Evolutionary conservation across 495 filamentous ascomycete species (phyloP).

Genomic region (Lasiosphaeria hispida): DNA sequence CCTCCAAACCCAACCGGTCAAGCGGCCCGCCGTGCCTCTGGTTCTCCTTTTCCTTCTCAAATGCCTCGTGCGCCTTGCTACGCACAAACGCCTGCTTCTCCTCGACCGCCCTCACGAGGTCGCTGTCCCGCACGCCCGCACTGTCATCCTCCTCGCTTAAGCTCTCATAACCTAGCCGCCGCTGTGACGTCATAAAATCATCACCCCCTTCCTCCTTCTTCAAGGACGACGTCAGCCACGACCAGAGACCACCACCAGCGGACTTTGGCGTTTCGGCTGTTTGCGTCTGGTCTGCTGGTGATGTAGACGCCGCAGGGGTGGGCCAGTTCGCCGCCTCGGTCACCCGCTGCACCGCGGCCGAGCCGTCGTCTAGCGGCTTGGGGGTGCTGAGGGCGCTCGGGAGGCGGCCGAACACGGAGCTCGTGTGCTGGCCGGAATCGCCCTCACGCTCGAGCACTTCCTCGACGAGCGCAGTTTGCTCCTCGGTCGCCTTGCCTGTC

Average conservation of each 20-base stretch:
- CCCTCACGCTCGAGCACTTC: conserved; percentile 36
- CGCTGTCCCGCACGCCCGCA: conserved; percentile 36
- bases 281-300: conserved; percentile 21
- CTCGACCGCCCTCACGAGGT: conserved; percentile 38
- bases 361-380: not conserved
- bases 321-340: conserved; percentile 19
- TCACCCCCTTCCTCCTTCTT: conserved; percentile 59
- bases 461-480: conserved; percentile 50
- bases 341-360: conserved; percentile 5
- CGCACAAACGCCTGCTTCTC: conserved; percentile 27
- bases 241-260: conserved; percentile 19
- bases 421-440: conserved; percentile 18
- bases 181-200: conserved; percentile 28
- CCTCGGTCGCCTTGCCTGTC: conserved; percentile 59
- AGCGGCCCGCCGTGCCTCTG: conserved; percentile 48
- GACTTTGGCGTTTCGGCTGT: conserved; percentile 21
- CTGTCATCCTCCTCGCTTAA: conserved; percentile 38
- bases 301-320: not conserved
- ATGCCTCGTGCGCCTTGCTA: conserved; percentile 45
- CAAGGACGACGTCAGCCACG: conserved; percentile 46
- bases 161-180: conserved; percentile 35
- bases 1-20: conserved; percentile 41
- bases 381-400: conserved; percentile 34
- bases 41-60: conserved; percentile 48
- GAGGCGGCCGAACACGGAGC: conserved; percentile 32